Evolutionary conservation across 495 filamentous ascomycete genomes (phyloP), one percentile per base, ranked within the genome.

Genomic region (Staphylotrichum longicolle): DNA sequence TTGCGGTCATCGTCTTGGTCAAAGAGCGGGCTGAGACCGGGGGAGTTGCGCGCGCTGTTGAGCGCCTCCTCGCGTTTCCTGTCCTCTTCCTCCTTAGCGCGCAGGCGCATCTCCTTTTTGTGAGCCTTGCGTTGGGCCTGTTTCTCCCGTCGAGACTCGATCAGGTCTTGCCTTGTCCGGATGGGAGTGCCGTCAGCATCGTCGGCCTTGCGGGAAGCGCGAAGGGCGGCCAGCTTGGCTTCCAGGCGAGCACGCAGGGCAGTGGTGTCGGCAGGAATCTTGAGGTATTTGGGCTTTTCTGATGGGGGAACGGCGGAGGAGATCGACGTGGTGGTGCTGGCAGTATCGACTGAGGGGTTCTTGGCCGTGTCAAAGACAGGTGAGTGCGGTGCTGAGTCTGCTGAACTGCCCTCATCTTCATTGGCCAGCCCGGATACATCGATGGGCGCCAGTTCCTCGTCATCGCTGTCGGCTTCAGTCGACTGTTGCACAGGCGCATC

Each of bases 121-220:
- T 91, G 88, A 42, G 86, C 85, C 72, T 89, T 91, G 46, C 91
- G 87, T 66, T 90, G 82, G 54, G 89, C 85, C 70, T 93, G 91
- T 75, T 96, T 96, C 69, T 88, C 85, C 54, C 93, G 85, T 4
- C 94, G 85, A 14, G 88, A 80, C 73, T 97, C 95, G 66, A 98
- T 88, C 3, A 98, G 82, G 64, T 97, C 93, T 75, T 94, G 87
- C 52, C 92, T 82, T 58, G 86, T 94, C 49, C 86, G 83, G 45
- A 93, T 87, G 33, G 90, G 88, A 60, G 86, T 84, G 63, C 90
- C 90, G 68, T 96, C 83, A 5, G 83, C 79, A 12, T 87, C 90
- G 64, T 93, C 89, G 30, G 92, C 91, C 68, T 94, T 93, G 52
- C 91, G 86, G 32, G 81, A 82, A 1, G 89, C 88, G 54, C 92